Evolutionary conservation across 2,329 filamentous ascomycete genomes (phyloP).

Genomic region (Pezicula neosporulosa): DNA sequence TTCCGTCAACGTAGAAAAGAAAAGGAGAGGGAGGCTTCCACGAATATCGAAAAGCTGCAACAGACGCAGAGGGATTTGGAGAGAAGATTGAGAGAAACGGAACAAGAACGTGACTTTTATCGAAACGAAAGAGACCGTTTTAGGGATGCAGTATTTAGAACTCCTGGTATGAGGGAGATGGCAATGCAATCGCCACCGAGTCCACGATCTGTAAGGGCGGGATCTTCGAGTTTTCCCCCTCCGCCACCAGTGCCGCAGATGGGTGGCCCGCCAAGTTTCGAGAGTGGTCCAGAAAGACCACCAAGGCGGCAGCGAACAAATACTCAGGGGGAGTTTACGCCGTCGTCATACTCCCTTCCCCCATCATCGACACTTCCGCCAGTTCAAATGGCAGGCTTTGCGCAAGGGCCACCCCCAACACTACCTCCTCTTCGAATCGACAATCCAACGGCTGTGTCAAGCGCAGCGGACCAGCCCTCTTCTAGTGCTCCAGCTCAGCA

Average conservation of each 20-base stretch:
- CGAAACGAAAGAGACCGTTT: slow-evolving; percentile 69
- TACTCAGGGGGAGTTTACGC: slow-evolving; percentile 24
- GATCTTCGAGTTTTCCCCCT: slow-evolving; percentile 13
- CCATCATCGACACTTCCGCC: slow-evolving; percentile 25
- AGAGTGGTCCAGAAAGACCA: slow-evolving; percentile 18
- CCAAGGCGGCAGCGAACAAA: slow-evolving; percentile 27
- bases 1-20: slow-evolving; percentile 82
- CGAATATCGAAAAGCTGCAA: slow-evolving; percentile 67
- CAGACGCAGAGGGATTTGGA: slow-evolving; percentile 67
- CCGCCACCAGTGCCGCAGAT: slow-evolving; percentile 9
- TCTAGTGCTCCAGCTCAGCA: slow-evolving; percentile 14
- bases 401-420: slow-evolving; percentile 15
- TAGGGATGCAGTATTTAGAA: slow-evolving; percentile 59
- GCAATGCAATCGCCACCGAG: slow-evolving; percentile 50
- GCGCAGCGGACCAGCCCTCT: slow-evolving; percentile 9
- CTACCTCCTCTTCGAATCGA: slow-evolving; percentile 28
- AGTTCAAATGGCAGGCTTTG: slow-evolving; percentile 17
- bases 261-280: slow-evolving; percentile 12
- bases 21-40: slow-evolving; percentile 69
- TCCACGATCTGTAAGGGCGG: slow-evolving; percentile 31
- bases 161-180: slow-evolving; percentile 51
- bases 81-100: slow-evolving; percentile 46
- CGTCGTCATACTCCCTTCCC: slow-evolving; percentile 21
- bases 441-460: slow-evolving; percentile 10
- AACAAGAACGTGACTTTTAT: slow-evolving; percentile 70